Conservation (phyloP, 768 basidiomycete species). For the Xerocomellus chrysenteron region DNA sequence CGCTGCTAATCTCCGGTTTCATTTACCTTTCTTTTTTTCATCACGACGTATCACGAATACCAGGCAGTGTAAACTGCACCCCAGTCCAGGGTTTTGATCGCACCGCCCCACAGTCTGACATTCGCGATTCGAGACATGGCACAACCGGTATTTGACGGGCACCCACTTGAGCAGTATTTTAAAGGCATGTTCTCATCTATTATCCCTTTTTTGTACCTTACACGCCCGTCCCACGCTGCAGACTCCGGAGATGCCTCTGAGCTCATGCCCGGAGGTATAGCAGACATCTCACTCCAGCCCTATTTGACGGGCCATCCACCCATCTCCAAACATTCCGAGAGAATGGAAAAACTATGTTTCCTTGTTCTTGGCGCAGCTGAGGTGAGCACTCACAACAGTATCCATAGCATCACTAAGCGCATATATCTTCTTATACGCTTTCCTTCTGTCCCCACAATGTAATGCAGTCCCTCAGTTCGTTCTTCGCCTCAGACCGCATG, state of each 20-base stretch:
- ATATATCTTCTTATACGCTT: background rate
- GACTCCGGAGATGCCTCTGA: constrained; percentile 60
- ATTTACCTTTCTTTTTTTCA: background rate
- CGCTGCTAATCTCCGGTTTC: constrained; percentile 24
- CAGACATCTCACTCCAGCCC: constrained; percentile 32
- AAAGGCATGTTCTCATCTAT: constrained; percentile 42
- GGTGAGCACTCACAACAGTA: constrained; percentile 34
- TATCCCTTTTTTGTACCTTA: background rate
- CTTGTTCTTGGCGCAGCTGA: constrained; percentile 27
- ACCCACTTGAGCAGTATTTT: constrained; percentile 73
- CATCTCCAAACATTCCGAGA: constrained; percentile 21
- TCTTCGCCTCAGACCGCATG: constrained; percentile 36
- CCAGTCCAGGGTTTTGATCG: constrained; percentile 7
- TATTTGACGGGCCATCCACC: constrained; percentile 8
- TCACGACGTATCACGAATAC: constrained; percentile 24
- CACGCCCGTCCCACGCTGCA: constrained; percentile 28
- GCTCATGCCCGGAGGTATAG: constrained; percentile 55
- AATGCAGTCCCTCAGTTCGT: constrained; percentile 38
- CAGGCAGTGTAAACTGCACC: constrained; percentile 23
- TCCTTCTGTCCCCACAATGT: constrained; percentile 10
- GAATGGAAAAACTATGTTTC: constrained; percentile 29
- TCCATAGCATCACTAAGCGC: constrained; percentile 8
- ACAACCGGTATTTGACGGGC: constrained; percentile 74
- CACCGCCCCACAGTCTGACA: background rate
- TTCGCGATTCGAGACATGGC: constrained; percentile 49